phyloP scores from a whole-genome alignment of 176 grass and related monocot genomes.

The Carex scoparia region DNA sequence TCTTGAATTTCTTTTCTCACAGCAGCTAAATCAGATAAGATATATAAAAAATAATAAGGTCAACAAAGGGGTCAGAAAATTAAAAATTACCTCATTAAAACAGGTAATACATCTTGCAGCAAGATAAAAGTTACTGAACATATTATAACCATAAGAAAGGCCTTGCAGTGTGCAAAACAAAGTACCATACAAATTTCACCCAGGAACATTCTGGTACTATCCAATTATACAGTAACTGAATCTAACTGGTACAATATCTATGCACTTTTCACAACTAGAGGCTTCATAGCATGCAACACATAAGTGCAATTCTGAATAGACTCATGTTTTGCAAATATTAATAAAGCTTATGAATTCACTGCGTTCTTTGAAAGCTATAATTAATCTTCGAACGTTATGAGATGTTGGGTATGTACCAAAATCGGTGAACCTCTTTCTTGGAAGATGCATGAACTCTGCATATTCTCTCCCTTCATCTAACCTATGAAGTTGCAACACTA shows the following conservation, averaged over 20 bases:
- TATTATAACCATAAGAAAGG: background rate
- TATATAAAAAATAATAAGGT: background rate
- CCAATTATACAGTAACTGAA: background rate
- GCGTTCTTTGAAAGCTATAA: background rate
- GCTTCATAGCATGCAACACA: background rate
- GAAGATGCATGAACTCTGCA: slow-evolving; percentile 96
- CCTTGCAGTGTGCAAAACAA: background rate
- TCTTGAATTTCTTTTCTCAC: slow-evolving; percentile 96
- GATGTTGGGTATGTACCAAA: slow-evolving; percentile 49
- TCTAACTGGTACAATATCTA: background rate
- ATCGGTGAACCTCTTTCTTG: slow-evolving; percentile 89
- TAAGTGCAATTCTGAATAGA: slow-evolving; percentile 2
- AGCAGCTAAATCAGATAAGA: slow-evolving; percentile 37
- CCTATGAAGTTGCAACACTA: slow-evolving; percentile 92
- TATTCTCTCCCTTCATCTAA: slow-evolving; percentile 85
- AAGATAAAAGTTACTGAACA: background rate
- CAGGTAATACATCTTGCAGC: background rate
- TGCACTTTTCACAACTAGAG: background rate
- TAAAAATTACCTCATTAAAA: background rate
- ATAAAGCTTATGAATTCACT: background rate
- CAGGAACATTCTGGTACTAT: background rate
- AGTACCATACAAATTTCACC: background rate
- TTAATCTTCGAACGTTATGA: background rate
- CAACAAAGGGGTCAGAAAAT: background rate
- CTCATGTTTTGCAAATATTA: background rate